phyloP scores from a whole-genome alignment of 202 grass and related monocot genomes.

The Zizania palustris region DNA sequence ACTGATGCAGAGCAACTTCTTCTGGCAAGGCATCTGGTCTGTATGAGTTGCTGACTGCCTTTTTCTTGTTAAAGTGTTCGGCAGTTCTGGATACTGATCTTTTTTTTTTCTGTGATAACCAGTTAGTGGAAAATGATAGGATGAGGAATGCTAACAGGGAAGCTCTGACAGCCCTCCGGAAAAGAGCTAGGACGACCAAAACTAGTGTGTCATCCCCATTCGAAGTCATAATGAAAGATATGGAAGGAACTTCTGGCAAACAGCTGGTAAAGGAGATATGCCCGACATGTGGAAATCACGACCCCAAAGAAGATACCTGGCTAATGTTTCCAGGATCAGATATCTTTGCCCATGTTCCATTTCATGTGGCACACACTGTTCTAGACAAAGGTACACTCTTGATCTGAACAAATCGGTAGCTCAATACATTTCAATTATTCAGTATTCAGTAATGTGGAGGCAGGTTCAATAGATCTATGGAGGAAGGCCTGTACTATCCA shows the following conservation, averaged over 20 bases:
- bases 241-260: slow-evolving; percentile 59
- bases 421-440: neutral
- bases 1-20: slow-evolving; percentile 71
- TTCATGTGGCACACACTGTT: slow-evolving; percentile 81
- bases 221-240: slow-evolving; percentile 80
- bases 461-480: slow-evolving; percentile 6
- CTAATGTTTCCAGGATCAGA: slow-evolving; percentile 87
- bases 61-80: neutral
- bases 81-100: neutral
- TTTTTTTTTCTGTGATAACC: slow-evolving; percentile 32
- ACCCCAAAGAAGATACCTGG: slow-evolving; percentile 78
- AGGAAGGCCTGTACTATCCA: neutral
- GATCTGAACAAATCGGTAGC: neutral
- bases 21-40: slow-evolving; percentile 83
- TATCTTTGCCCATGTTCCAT: slow-evolving; percentile 78
- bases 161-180: slow-evolving; percentile 80
- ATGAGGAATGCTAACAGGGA: slow-evolving; percentile 78
- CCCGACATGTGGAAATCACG: slow-evolving; percentile 66
- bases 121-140: slow-evolving; percentile 91
- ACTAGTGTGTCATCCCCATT: slow-evolving; percentile 80
- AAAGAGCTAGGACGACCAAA: slow-evolving; percentile 77
- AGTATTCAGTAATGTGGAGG: neutral
- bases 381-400: slow-evolving; percentile 66
- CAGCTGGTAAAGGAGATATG: slow-evolving; percentile 83
- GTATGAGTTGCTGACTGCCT: neutral